Conservation (phyloP, 164 flowering plant genomes). For the Chimonanthus salicifolius region DNA sequence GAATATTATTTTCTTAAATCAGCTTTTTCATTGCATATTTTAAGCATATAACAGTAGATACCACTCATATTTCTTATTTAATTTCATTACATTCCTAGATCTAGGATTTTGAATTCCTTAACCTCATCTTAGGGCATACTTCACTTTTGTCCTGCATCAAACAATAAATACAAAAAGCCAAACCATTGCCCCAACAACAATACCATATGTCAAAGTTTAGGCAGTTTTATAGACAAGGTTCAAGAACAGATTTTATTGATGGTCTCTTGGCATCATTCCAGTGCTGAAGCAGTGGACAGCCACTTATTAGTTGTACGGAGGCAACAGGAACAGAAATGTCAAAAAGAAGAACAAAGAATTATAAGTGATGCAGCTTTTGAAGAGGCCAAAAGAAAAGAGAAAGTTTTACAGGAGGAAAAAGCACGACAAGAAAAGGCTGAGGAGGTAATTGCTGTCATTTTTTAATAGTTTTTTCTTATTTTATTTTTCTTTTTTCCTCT, state of each 20-base stretch:
- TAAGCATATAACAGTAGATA: too few species aligned
- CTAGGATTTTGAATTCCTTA: too few species aligned
- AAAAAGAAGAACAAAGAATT: constrained; percentile 79
- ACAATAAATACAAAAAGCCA: too few species aligned
- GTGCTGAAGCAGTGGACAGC: constrained; percentile 91
- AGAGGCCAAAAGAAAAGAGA: constrained; percentile 84
- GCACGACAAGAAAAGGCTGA: constrained; percentile 60
- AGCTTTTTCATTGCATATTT: too few species aligned
- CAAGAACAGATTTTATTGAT: not conserved
- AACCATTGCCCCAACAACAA: too few species aligned
- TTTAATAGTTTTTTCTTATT: not conserved
- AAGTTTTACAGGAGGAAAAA: constrained; percentile 65
- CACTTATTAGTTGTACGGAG: constrained; percentile 79
- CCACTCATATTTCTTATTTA: too few species aligned
- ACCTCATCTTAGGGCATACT: too few species aligned
- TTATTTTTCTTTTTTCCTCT: not conserved
- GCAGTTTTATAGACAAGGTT: not conserved
- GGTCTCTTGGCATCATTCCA: constrained; percentile 19
- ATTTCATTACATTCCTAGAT: too few species aligned
- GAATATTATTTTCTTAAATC: too few species aligned
- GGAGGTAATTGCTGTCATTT: constrained; percentile 19
- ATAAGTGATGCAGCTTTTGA: constrained; percentile 78
- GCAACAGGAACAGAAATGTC: constrained; percentile 73
- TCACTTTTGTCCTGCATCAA: too few species aligned
- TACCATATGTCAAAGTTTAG: constrained; percentile 1